These are phyloP conservation scores for Ophiocordyceps camponoti-saundersi DNA, from an alignment of 2,329 filamentous ascomycete genomes.

Conservation along the genomic window DNA sequence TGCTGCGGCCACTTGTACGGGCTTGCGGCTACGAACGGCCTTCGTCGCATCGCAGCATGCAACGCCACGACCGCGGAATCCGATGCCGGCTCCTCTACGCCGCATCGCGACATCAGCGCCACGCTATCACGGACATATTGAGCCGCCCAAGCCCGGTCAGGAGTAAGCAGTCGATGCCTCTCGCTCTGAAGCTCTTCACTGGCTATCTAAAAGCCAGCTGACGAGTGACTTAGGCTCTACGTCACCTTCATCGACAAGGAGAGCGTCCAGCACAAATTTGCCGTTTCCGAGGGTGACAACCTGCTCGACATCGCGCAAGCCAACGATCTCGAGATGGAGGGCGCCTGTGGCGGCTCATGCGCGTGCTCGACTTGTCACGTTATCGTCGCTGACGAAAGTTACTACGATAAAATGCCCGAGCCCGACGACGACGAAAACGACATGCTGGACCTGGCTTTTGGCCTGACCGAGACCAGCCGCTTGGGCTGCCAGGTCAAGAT, in stretches of 20 bases:
- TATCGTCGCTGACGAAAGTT: conserved; percentile 56
- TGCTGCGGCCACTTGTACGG: not conserved
- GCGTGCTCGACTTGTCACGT: conserved; percentile 90
- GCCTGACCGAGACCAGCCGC: conserved; percentile 67
- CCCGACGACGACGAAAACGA: conserved; percentile 72
- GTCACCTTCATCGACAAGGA: conserved; percentile 94
- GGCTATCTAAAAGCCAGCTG: conserved; percentile 1
- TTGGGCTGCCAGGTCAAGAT: conserved; percentile 85
- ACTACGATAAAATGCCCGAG: conserved; percentile 64
- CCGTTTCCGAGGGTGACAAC: conserved; percentile 77
- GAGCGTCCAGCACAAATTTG: conserved; percentile 54
- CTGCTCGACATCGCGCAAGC: conserved; percentile 88
- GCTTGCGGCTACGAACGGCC: not conserved
- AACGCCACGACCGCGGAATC: not conserved
- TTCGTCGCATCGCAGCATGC: not conserved
- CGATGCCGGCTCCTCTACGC: conserved; percentile 14
- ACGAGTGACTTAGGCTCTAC: conserved; percentile 42
- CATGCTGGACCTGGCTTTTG: conserved; percentile 83
- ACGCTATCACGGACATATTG: conserved; percentile 59
- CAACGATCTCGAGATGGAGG: conserved; percentile 95
- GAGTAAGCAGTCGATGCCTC: conserved; percentile 43
- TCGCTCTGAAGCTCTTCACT: not conserved
- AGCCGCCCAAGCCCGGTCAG: conserved; percentile 74
- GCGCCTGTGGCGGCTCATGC: conserved; percentile 86
- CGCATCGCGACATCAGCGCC: conserved; percentile 49